Evolutionary conservation across 306 rosid genomes (phyloP).

Genomic region (Trifolium dubium): DNA sequence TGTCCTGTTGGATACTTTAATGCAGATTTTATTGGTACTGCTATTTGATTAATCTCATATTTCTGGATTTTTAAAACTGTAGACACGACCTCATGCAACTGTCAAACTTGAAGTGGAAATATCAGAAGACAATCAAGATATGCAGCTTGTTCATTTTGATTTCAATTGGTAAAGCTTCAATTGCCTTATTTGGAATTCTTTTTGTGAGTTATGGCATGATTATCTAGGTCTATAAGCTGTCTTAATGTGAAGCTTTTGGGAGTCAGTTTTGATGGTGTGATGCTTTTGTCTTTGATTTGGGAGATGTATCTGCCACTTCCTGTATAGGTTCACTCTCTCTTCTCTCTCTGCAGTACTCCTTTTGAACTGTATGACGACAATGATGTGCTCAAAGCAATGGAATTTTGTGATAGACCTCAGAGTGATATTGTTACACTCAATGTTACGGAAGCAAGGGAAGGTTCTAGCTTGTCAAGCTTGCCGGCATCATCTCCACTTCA

Average conservation of each 20-base stretch:
- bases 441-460: background rate
- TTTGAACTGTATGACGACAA: background rate
- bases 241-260: background rate
- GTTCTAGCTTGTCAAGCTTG: slow-evolving; percentile 1
- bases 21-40: background rate
- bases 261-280: background rate
- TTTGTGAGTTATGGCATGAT: too few relatives aligned
- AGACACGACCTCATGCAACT: background rate
- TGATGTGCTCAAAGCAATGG: background rate
- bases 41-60: background rate
- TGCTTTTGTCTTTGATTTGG: background rate
- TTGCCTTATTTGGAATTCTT: background rate
- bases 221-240: background rate
- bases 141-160: background rate
- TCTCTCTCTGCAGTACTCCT: background rate
- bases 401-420: background rate
- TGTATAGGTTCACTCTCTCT: background rate
- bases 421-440: background rate
- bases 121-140: background rate
- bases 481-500: background rate
- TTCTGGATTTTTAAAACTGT: background rate
- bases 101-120: background rate
- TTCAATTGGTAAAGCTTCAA: background rate
- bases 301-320: background rate
- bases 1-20: too few relatives aligned